Evolutionary conservation across 192 early-diverging fungal genomes (phyloP).

Genomic region (Funneliformis geosporum): DNA sequence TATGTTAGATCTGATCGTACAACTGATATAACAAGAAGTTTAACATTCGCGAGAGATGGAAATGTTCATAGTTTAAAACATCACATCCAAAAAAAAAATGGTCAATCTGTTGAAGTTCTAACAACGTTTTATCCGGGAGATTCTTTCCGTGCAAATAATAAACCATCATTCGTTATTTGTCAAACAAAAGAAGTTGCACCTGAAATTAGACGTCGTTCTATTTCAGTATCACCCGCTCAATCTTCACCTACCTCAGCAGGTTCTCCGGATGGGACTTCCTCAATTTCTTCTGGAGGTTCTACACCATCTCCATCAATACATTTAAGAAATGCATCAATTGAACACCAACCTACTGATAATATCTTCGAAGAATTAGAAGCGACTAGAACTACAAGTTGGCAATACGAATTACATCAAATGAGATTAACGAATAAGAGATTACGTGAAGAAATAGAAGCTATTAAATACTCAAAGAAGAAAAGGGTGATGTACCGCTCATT

Average conservation of each 20-base stretch:
- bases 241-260: conserved; percentile 12
- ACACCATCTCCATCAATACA: conserved; percentile 25
- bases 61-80: conserved; percentile 42
- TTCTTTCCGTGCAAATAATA: not conserved
- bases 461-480: conserved; percentile 40
- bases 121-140: conserved; percentile 49
- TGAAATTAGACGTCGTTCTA: conserved; percentile 20
- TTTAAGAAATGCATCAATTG: conserved; percentile 23
- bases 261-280: conserved; percentile 10
- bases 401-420: conserved; percentile 67
- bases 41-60: conserved; percentile 41
- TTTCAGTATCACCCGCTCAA: not conserved
- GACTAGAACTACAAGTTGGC: conserved; percentile 53
- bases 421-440: conserved; percentile 57
- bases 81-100: conserved; percentile 42
- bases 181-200: conserved; percentile 30
- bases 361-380: conserved; percentile 49
- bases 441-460: conserved; percentile 53
- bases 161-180: conserved; percentile 39
- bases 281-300: conserved; percentile 21
- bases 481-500: conserved; percentile 15
- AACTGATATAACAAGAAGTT: conserved; percentile 44
- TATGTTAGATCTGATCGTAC: conserved; percentile 45
- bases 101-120: conserved; percentile 40
- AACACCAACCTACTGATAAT: conserved; percentile 38